Conservation (phyloP, 352 stramenopile genomes). For the Phytophthora melonis region DNA sequence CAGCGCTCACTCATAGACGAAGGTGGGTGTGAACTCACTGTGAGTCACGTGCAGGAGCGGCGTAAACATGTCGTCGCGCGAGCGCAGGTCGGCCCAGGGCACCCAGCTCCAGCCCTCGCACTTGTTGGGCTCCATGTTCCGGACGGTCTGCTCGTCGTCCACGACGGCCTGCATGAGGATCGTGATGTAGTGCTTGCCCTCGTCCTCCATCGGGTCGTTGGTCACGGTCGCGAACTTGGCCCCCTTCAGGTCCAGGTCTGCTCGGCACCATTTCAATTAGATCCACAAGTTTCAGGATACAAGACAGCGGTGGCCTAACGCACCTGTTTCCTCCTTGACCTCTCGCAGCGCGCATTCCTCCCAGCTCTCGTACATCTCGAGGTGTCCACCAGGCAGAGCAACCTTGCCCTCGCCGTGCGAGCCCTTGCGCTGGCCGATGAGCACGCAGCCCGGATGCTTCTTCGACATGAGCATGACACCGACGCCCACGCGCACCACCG, state of each 20-base stretch:
- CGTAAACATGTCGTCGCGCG: conserved; percentile 79
- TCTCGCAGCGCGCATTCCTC: conserved; percentile 81
- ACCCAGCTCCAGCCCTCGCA: conserved; percentile 84
- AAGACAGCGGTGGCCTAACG: conserved; percentile 4
- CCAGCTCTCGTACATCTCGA: conserved; percentile 89
- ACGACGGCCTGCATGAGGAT: conserved; percentile 84
- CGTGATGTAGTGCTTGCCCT: conserved; percentile 89
- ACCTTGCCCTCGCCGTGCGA: conserved; percentile 84
- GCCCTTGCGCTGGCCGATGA: conserved; percentile 77
- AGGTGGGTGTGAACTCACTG: conserved; percentile 62
- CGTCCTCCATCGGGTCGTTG: conserved; percentile 85
- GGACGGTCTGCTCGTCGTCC: conserved; percentile 51
- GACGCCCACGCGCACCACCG: conserved; percentile 77
- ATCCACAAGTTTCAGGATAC: background rate
- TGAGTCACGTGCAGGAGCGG: conserved; percentile 73
- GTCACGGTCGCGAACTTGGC: conserved; percentile 76
- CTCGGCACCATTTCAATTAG: conserved; percentile 4
- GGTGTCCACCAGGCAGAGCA: conserved; percentile 76
- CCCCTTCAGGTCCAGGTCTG: conserved; percentile 69
- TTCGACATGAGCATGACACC: conserved; percentile 78
- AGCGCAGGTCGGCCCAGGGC: conserved; percentile 57
- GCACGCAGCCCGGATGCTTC: conserved; percentile 70
- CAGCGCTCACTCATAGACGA: conserved; percentile 17
- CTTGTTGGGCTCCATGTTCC: conserved; percentile 88
- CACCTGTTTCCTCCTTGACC: conserved; percentile 86